Evolutionary conservation across 2,329 filamentous ascomycete species (phyloP).

Genomic region (Parafenestella ontariensis): DNA sequence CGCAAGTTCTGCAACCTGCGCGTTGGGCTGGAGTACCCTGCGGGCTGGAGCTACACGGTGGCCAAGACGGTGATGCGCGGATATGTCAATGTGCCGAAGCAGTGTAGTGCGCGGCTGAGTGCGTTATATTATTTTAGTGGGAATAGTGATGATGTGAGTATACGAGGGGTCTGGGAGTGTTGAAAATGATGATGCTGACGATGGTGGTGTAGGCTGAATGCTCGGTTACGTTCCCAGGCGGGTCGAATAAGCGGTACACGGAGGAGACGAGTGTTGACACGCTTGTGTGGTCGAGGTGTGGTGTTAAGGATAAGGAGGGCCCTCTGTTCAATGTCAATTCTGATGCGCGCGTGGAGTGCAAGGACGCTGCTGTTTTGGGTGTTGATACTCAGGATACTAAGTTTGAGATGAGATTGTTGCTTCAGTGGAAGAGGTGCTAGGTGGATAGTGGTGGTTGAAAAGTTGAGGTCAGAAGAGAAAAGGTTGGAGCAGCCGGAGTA

Average conservation of each 20-base stretch:
- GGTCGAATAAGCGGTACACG: conserved; percentile 1
- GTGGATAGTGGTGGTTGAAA: too few relatives aligned
- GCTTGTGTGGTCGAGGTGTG: conserved; percentile 21
- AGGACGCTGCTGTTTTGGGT: conserved; percentile 11
- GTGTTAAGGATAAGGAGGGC: conserved; percentile 11
- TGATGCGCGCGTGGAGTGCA: conserved; percentile 19
- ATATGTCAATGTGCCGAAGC: conserved; percentile 12
- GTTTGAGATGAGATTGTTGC: conserved; percentile 21
- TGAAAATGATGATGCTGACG: too few relatives aligned
- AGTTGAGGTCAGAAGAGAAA: too few relatives aligned
- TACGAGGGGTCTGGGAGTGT: too few relatives aligned
- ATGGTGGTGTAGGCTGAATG: not conserved
- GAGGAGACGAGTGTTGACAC: conserved; percentile 8
- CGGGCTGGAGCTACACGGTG: conserved; percentile 19
- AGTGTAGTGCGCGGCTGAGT: conserved; percentile 12
- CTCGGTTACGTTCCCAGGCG: not conserved
- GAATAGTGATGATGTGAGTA: conserved; percentile 17
- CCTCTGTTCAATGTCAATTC: conserved; percentile 22
- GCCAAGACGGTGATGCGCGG: conserved; percentile 15
- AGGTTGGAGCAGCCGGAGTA: too few relatives aligned
- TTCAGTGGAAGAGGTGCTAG: conserved; percentile 20
- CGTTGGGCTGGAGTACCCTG: conserved; percentile 19
- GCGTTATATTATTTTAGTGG: conserved; percentile 15
- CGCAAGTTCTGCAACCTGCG: conserved; percentile 24
- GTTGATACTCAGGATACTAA: conserved; percentile 28